These are phyloP conservation scores for Vitis riparia DNA, from an alignment of 164 flowering plant species.

Conservation along the genomic window DNA sequence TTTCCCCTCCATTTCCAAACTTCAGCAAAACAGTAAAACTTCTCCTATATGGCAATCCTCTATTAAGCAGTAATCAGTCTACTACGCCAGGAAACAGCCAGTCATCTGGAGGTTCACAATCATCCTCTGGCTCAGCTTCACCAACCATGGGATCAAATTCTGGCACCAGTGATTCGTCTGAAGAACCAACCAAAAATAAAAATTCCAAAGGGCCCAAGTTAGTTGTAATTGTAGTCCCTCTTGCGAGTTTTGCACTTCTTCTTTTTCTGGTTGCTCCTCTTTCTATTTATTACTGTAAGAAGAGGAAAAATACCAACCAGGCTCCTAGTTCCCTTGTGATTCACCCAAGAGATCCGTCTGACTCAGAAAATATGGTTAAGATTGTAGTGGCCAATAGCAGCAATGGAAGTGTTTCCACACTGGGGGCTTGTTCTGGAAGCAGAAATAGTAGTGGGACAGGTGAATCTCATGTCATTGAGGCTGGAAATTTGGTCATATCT, in stretches of 20 bases:
- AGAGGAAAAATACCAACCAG: constrained; percentile 26
- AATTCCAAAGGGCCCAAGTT: constrained; percentile 26
- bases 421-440: constrained; percentile 49
- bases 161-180: constrained; percentile 2
- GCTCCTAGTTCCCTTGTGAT: constrained; percentile 50
- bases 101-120: constrained; percentile 17
- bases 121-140: constrained; percentile 18
- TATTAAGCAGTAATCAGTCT: constrained; percentile 21
- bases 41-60: constrained; percentile 39
- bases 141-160: constrained; percentile 19
- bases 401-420: constrained; percentile 31
- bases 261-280: constrained; percentile 38
- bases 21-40: constrained; percentile 40
- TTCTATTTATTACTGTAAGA: constrained; percentile 40
- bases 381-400: constrained; percentile 44
- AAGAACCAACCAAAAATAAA: constrained; percentile 10
- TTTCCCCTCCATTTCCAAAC: constrained; percentile 56
- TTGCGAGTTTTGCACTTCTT: constrained; percentile 41
- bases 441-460: constrained; percentile 33
- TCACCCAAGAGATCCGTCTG: constrained; percentile 70
- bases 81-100: constrained; percentile 19
- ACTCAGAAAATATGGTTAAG: constrained; percentile 49
- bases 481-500: constrained; percentile 57
- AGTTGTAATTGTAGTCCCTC: constrained; percentile 42
- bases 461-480: constrained; percentile 55